Base-by-base conservation (phyloP, 345 rosid species). In the Cardamine chenopodiifolia region DNA sequence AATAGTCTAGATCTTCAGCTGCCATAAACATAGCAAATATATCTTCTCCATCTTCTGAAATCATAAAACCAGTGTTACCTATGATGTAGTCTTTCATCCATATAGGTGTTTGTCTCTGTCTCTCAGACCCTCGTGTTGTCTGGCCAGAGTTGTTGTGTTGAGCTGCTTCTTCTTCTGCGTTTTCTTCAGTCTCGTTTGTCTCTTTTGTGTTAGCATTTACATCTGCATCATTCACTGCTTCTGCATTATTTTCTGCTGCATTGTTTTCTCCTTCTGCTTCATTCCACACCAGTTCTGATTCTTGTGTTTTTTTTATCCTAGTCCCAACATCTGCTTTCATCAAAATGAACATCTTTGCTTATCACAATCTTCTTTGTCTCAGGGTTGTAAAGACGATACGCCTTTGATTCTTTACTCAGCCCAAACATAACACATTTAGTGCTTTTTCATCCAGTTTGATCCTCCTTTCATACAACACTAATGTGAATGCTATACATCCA, bases 401-500 rank as follows among this genome's bases (percentile, higher is more conserved):
- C 55, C 0, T 49, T 49, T 0, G 14, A 49, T 2, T 49, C 55
- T 4, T 49, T 45, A 1, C 49, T 45, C 3, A 45, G 26, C 0
- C 54, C 14, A 20, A 49, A 20, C 5, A 49, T 0, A 0, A 52
- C 4, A 1, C 57, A 52, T 0, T 1, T 10, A 0, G 0, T 12
- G 8, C 57, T 52, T 0, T 23, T 0, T 37, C 42, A 37, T 37
- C 42, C 0, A 37, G 15, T 1, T 37, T 37, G 5, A 37, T 37
- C 6, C 31, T 2, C 2, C 0, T 52, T 0, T 52, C 31, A 23
- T 23, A 26, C 0, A 31, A 2, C 0, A 52, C 0, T 0, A 22
- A 0, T 0, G 13, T 9, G 6, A 1, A 25, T 0, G 31, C 32
- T 0, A 52, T 0, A 0, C 31, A 20, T 0, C 32, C 31, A 7